Percentiles rank a stretch among this genome's conserved stretches.
Evolutionary conservation across 805 yeast genomes (phyloP).

Genomic region (Metschnikowia baotianmanensis): DNA sequence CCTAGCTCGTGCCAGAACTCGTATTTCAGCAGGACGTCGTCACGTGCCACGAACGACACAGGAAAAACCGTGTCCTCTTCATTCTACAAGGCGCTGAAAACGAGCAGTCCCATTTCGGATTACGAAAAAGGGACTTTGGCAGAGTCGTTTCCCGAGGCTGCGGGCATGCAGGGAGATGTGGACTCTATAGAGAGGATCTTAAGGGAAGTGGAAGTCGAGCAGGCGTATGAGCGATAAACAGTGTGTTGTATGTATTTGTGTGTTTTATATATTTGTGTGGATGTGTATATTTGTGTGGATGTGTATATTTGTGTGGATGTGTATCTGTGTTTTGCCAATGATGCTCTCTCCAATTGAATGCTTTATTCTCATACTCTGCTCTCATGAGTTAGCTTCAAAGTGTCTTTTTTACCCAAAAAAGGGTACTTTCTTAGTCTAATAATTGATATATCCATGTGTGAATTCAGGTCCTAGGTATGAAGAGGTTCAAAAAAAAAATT

Average conservation of each 20-base stretch:
- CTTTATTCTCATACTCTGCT: too few species aligned
- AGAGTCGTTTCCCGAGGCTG: slow-evolving; percentile 9
- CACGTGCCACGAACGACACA: slow-evolving; percentile 8
- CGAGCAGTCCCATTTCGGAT: slow-evolving; percentile 9
- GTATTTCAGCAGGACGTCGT: slow-evolving; percentile 15
- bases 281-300: neutral
- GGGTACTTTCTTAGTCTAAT: too few species aligned
- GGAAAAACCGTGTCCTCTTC: slow-evolving; percentile 4
- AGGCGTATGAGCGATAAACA: slow-evolving; percentile 4
- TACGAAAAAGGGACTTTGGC: slow-evolving; percentile 14
- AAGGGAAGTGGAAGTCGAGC: slow-evolving; percentile 13
- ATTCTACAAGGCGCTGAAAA: slow-evolving; percentile 8
- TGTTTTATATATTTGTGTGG: neutral
- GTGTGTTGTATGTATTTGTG: neutral
- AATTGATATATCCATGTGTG: too few species aligned
- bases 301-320: too few species aligned
- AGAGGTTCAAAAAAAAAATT: too few species aligned
- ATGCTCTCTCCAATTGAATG: too few species aligned
- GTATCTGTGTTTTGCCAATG: too few species aligned
- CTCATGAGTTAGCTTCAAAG: too few species aligned
- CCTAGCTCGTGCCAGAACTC: slow-evolving; percentile 21
- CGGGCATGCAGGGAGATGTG: slow-evolving; percentile 8
- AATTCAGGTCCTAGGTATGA: too few species aligned
- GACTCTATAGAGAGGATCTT: slow-evolving; percentile 17
- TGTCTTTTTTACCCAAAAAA: too few species aligned